A percentile compares a stretch with the other conserved stretches of the same genome.
Conservation (phyloP, 1,284 basidiomycete genomes). For the Vanrija sp. region DNA sequence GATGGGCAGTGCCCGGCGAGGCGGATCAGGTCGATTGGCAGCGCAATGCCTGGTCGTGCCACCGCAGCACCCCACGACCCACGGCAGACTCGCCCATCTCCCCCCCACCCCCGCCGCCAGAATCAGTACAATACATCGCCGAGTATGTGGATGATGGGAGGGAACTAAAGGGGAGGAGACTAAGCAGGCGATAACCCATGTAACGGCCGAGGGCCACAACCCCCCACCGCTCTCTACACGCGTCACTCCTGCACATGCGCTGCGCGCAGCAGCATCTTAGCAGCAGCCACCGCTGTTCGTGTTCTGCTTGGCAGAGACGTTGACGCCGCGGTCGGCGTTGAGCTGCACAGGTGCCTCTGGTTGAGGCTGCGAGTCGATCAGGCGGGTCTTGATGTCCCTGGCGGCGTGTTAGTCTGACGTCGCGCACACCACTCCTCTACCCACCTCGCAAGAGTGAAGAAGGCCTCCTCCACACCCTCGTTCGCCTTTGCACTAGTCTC, state of each 20-base stretch:
- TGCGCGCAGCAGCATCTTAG: slow-evolving; percentile 10
- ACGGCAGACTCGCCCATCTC: no score
- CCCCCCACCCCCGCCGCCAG: slow-evolving; percentile 3
- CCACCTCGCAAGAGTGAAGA: slow-evolving; percentile 92
- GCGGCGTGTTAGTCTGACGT: not conserved
- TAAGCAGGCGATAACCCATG: not conserved
- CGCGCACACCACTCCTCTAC: slow-evolving; percentile 32
- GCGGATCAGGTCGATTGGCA: no score
- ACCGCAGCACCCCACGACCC: no score
- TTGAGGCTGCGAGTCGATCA: slow-evolving; percentile 90
- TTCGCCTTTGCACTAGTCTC: slow-evolving; percentile 98
- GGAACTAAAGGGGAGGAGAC: slow-evolving; percentile 1
- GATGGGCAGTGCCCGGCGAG: no score
- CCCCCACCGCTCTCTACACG: not conserved
- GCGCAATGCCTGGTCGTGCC: no score
- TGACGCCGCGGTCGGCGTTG: slow-evolving; percentile 37
- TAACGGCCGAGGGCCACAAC: not conserved
- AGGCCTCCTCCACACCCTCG: slow-evolving; percentile 97
- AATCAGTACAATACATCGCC: slow-evolving; percentile 21
- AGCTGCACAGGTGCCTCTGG: slow-evolving; percentile 45
- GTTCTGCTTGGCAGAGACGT: slow-evolving; percentile 37
- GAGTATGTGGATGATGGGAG: slow-evolving; percentile 6
- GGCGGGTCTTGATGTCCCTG: slow-evolving; percentile 92
- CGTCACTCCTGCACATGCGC: not conserved
- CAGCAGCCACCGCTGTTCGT: slow-evolving; percentile 39